Evolutionary conservation across 805 yeast genomes (phyloP), one percentile per base, ranked within the genome.

Genomic region (Kodamaea kaohsiungensis): DNA sequence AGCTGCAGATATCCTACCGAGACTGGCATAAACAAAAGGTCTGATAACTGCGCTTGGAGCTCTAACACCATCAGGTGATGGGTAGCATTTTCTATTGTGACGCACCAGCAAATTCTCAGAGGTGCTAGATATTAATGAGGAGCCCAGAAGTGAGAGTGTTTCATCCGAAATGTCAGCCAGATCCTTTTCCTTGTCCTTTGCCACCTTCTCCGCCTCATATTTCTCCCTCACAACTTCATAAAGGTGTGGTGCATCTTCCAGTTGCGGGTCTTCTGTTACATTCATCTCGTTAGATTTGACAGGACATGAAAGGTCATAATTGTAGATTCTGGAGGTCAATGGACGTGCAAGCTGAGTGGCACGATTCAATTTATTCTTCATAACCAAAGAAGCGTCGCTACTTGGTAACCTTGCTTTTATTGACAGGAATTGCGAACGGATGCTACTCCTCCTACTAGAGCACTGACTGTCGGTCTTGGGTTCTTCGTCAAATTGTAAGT

Each of bases 11-110:
- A 88, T 78, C 0, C 62, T 61, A 1, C 98, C 98, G 35, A 76
- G 77, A 0, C 87, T 77, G 2, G 86, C 81, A 0, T 85, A 66
- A 1, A 91, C 86, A 58, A 79, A 87, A 1, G 98, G 98, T 47
- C 99, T 77, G 25, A 89, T 71, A 0, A 89, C 81, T 0, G 97
- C 91, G 49, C 80, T 82, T 1, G 82, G 77, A 0, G 95, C 96
- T 40, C 98, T 75, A 1, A 87, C 79, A 1, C 97, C 97, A 50
- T 79, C 79, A 1, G 78, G 78, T 3, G 76, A 65, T 1, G 78
- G 76, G 49, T 66, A 73, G 54, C 77, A 75, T 37, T 66, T 69
- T 49, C 63, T 64, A 48, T 59, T 61, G 56, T 71, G 76, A 43
- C 64, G 63, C 35, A 51, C 52, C 33, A 55, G 56, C 5, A 69